Base-by-base conservation (phyloP, 768 basidiomycete genomes). In the Boletus rufocinnamomeus region DNA sequence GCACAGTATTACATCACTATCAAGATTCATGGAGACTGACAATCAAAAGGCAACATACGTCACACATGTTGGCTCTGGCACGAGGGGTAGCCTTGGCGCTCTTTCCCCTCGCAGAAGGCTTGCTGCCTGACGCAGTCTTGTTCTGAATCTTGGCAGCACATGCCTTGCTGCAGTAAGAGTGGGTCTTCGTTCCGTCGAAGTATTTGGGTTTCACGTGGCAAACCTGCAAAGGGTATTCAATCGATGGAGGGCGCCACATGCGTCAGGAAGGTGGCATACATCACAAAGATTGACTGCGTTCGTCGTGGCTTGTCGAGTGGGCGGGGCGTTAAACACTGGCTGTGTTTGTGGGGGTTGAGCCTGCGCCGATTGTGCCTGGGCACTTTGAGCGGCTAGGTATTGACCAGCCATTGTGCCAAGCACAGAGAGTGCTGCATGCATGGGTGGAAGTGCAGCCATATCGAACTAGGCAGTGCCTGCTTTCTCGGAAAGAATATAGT, bases 151-250 rank as follows among this genome's bases (percentile, higher is more conserved):
- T 66, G n/a, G 84, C 81, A 43, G 76, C 75, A 65, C 85, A 87
- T 6, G 77, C 78, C 73, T 82, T 86, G 65, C 83, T 74, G 62
- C 85, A 87, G 62, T 80, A 87, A 0, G 80, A 76, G 66, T 85
- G 84, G 6, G 77, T 80, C 66, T 80, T 84, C 48, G 69, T 73
- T 14, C 83, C 83, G 58, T 86, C 85, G 61, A 75, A 75, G 64
- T 80, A 80, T 63, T 82, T 87, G 25, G 84, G 84, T 50, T 81
- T 79, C 35, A 74, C 60, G 57, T 83, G 80, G 66, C 86, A 88
- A 43, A 77, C 74, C 86, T 87, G 50, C 23, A 58, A 59, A 41
- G 49, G 34, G 43, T 43, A 43, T 43, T 10, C 41, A 30, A 25
- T 63, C 27, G 53, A 21, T 50, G 37, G 47, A 58, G 45, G 35